These are phyloP conservation scores for Ogataea chonburiensis DNA, from an alignment of 805 yeast genomes.

Conservation along the genomic window DNA sequence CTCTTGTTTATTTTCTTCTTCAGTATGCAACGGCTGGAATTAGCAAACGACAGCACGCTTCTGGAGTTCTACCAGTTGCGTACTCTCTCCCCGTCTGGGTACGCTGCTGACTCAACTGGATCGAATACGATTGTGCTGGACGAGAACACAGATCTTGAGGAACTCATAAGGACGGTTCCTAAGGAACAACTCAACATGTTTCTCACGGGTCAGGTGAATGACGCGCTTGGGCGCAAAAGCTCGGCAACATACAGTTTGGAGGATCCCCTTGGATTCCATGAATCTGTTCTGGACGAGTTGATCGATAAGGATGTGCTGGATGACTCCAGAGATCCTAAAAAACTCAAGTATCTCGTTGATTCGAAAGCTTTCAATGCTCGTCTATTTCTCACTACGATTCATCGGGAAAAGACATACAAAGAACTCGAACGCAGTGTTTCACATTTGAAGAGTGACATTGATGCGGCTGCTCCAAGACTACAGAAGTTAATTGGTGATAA, in stretches of 20 bases:
- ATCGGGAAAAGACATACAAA: slow-evolving; percentile 51
- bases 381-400: slow-evolving; percentile 53
- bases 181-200: slow-evolving; percentile 27
- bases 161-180: slow-evolving; percentile 20
- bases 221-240: not conserved
- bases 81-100: slow-evolving; percentile 40
- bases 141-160: slow-evolving; percentile 12
- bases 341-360: slow-evolving; percentile 47
- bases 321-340: slow-evolving; percentile 38
- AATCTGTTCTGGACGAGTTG: slow-evolving; percentile 43
- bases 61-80: slow-evolving; percentile 43
- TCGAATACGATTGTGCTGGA: slow-evolving; percentile 15
- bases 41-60: slow-evolving; percentile 18
- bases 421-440: slow-evolving; percentile 49
- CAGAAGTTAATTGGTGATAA: slow-evolving; percentile 55
- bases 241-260: slow-evolving; percentile 7
- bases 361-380: slow-evolving; percentile 60
- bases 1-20: slow-evolving; percentile 12
- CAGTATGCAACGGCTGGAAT: slow-evolving; percentile 6
- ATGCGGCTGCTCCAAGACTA: slow-evolving; percentile 48
- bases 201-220: slow-evolving; percentile 22
- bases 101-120: slow-evolving; percentile 23
- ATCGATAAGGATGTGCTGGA: slow-evolving; percentile 40
- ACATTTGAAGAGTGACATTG: slow-evolving; percentile 47
- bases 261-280: slow-evolving; percentile 60